These are phyloP conservation scores for Nakazawaea holstii DNA, from an alignment of 805 yeast genomes.

Conservation along the genomic window DNA sequence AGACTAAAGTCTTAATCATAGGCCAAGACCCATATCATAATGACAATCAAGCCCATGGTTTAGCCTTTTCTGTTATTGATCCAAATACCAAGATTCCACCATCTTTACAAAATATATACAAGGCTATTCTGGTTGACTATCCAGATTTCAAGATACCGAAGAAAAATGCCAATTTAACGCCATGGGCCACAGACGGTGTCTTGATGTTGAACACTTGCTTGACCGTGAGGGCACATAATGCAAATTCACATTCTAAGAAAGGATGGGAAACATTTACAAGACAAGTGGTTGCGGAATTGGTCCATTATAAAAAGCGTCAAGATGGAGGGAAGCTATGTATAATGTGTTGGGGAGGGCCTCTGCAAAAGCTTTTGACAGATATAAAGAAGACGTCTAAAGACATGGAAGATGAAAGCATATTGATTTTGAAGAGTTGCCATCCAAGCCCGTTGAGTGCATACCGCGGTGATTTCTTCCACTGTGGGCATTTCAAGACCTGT, in stretches of 20 bases:
- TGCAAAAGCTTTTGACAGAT: conserved; percentile 30
- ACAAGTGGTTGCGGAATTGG: conserved; percentile 50
- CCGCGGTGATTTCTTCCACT: conserved; percentile 70
- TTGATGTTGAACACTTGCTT: conserved; percentile 80
- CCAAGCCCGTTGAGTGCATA: conserved; percentile 94
- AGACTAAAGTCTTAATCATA: conserved; percentile 71
- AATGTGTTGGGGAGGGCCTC: conserved; percentile 54
- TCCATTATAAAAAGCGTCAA: conserved; percentile 37
- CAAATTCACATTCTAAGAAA: conserved; percentile 82
- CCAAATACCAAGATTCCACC: conserved; percentile 84
- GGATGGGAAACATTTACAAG: conserved; percentile 95
- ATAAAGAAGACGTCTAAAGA: conserved; percentile 20
- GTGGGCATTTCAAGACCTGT: conserved; percentile 65
- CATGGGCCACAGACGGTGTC: conserved; percentile 89
- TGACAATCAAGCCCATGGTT: conserved; percentile 89
- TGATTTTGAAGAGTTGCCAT: conserved; percentile 72
- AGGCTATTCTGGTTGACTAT: conserved; percentile 60
- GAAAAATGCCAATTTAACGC: conserved; percentile 59
- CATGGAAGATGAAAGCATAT: conserved; percentile 24
- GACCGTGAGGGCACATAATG: conserved; percentile 89
- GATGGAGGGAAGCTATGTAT: conserved; percentile 55
- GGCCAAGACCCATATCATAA: conserved; percentile 99
- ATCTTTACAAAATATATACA: conserved; percentile 81
- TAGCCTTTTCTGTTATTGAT: conserved; percentile 86
- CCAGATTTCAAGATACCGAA: conserved; percentile 64